Percentiles rank a stretch among this genome's conserved stretches.
phyloP scores from a whole-genome alignment of 2,329 filamentous ascomycete species.

The Alternaria arborescens region DNA sequence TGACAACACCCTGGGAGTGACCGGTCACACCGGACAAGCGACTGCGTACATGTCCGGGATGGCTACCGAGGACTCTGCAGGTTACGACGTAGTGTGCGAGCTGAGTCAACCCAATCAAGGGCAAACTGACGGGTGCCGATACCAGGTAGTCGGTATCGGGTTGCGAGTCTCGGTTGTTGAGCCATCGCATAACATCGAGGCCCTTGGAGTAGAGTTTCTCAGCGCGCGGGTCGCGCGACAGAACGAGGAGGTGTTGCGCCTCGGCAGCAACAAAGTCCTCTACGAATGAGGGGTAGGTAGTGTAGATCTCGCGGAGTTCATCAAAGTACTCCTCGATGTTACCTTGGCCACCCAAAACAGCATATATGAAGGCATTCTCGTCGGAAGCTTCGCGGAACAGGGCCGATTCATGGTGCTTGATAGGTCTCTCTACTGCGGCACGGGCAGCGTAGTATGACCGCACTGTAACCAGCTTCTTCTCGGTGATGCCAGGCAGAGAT shows the following conservation, averaged over 20 bases:
- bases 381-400: constrained; percentile 88
- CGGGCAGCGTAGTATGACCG: constrained; percentile 92
- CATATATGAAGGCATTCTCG: constrained; percentile 84
- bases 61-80: constrained; percentile 87
- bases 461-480: constrained; percentile 91
- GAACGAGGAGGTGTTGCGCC: constrained; percentile 84
- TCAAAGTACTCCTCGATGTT: constrained; percentile 99
- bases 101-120: constrained; percentile 94
- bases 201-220: constrained; percentile 98
- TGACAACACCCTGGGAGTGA: constrained; percentile 95
- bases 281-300: constrained; percentile 89
- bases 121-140: constrained; percentile 74
- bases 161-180: constrained; percentile 86
- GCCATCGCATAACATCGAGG: constrained; percentile 93
- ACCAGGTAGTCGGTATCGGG: constrained; percentile 84
- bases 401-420: constrained; percentile 93
- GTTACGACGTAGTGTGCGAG: constrained; percentile 95
- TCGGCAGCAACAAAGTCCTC: constrained; percentile 82
- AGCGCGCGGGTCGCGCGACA: constrained; percentile 83
- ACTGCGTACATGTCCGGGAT: constrained; percentile 87
- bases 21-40: constrained; percentile 88
- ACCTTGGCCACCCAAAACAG: constrained; percentile 94
- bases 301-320: constrained; percentile 89
- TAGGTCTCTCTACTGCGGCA: constrained; percentile 80
- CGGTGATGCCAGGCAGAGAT: constrained; percentile 84